A percentile compares a stretch with the other conserved stretches of the same genome.
Conservation (phyloP, 495 filamentous ascomycete species). For the Zalerion maritima region DNA sequence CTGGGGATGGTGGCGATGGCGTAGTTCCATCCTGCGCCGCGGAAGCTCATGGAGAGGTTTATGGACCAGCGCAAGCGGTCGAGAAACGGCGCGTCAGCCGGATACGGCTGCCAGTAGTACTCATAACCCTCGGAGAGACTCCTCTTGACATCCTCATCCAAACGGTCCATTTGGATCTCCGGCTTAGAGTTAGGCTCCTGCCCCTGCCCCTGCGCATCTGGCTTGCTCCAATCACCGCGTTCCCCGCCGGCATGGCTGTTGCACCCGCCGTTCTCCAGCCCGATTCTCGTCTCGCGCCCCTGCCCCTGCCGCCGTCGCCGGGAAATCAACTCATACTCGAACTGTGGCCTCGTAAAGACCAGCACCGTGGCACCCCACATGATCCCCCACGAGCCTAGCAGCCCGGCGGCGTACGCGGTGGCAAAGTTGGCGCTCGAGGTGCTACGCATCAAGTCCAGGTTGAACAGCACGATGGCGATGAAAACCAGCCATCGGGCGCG, state of each 20-base stretch:
- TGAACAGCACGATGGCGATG: conserved; percentile 20
- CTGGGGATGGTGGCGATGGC: conserved; percentile 42
- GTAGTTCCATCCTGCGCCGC: conserved; percentile 71
- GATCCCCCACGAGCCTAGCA: conserved; percentile 49
- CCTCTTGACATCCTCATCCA: conserved; percentile 6
- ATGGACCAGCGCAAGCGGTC: conserved; percentile 58
- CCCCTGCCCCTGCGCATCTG: background rate
- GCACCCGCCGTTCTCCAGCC: background rate
- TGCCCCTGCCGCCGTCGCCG: conserved; percentile 18
- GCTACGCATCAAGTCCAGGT: conserved; percentile 29
- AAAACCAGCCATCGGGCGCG: conserved; percentile 39
- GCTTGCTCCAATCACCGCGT: background rate
- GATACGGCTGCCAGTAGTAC: conserved; percentile 62
- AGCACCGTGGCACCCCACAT: conserved; percentile 50
- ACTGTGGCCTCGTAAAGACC: conserved; percentile 49
- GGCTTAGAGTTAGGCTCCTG: conserved; percentile 2
- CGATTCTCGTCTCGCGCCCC: conserved; percentile 1
- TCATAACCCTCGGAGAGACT: conserved; percentile 19
- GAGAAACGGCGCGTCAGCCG: conserved; percentile 32
- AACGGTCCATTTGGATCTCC: background rate
- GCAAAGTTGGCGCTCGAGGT: conserved; percentile 41
- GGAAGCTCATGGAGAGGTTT: conserved; percentile 53
- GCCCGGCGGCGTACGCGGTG: conserved; percentile 50
- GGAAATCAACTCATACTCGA: conserved; percentile 52
- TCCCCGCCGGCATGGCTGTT: background rate